These are phyloP conservation scores for Hemileccinum rubropunctum DNA, from an alignment of 768 basidiomycete species.

Conservation along the genomic window DNA sequence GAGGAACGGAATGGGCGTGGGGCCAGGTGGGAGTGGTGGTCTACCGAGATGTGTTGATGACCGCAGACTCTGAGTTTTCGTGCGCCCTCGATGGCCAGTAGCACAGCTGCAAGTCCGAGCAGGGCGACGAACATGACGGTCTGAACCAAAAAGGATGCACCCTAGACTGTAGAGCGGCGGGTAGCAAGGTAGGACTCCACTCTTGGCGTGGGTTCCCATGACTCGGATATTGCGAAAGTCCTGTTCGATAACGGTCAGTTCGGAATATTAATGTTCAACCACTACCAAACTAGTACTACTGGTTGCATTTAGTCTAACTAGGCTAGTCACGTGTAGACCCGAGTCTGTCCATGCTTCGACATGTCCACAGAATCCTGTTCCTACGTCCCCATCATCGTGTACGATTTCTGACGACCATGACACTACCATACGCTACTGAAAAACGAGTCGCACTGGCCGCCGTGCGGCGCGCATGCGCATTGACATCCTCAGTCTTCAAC, in stretches of 20 bases:
- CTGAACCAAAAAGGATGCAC: neutral
- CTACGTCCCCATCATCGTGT: neutral
- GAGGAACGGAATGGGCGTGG: conserved; percentile 10
- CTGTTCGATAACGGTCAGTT: too few species aligned
- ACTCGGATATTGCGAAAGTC: neutral
- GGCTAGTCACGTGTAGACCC: conserved; percentile 2
- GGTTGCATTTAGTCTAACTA: too few species aligned
- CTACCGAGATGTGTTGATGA: neutral
- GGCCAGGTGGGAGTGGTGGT: conserved; percentile 18
- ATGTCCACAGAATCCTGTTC: conserved; percentile 11
- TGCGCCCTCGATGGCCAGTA: neutral
- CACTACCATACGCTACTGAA: conserved; percentile 58
- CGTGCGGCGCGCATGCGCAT: conserved; percentile 78
- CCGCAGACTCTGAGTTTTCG: neutral
- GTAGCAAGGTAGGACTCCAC: neutral
- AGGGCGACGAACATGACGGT: neutral
- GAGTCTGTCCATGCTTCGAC: conserved; percentile 10
- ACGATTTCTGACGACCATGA: conserved; percentile 39
- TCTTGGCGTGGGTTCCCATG: neutral
- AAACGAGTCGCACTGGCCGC: conserved; percentile 82
- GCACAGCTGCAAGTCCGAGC: neutral
- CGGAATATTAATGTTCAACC: too few species aligned
- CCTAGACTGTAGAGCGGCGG: neutral
- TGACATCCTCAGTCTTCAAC: conserved; percentile 86
- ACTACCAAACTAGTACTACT: too few species aligned